Base-by-base conservation (phyloP, 768 basidiomycete genomes). In the Pleurotus platypus region DNA sequence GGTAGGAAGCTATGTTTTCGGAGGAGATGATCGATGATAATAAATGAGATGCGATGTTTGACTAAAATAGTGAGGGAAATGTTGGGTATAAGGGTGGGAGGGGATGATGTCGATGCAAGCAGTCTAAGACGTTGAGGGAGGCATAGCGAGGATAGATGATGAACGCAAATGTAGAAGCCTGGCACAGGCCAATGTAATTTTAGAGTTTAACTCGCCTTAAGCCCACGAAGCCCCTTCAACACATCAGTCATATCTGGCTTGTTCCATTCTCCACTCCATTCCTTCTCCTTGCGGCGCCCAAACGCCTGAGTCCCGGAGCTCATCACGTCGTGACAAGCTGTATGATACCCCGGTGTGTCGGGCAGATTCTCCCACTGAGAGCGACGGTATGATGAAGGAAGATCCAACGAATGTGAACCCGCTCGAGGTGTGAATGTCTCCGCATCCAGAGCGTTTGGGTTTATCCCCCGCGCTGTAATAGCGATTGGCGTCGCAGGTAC, bases 181-280 rank as follows among this genome's bases (percentile, higher is more conserved):
- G 24, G 24, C 30, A 11, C 30, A 11, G 30, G 8, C 30, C 30
- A 35, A 35, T 8, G 9, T 0, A 35, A 11, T 35, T 35, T 35
- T 35, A 35, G 30, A 3, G 30, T 35, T 11, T 35, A 35, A 35
- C 30, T 35, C 30, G 50, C 59, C 56, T 66, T 70, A 40, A 73
- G 57, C 6, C 62, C 66, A 40, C 73, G 61, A 61, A 75, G 57
- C 37, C 60, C 63, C 58, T 51, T 67, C 56, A 67, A 58, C 20
- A 75, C 71, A 42, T 70, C 68, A 13, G 67, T 65, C 69, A 75
- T 71, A 62, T 75, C 72, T 55, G 58, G 60, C 18, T 70, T 45
- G 58, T 75, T 75, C 73, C 73, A 75, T 56, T 73, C 71, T 8
- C 73, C 73, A 55, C 69, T 73, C 73, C 73, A 75, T 49, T 73